These are phyloP conservation scores for Nicotiana attenuata DNA, from an alignment of 257 asterid species.

Conservation along the genomic window DNA sequence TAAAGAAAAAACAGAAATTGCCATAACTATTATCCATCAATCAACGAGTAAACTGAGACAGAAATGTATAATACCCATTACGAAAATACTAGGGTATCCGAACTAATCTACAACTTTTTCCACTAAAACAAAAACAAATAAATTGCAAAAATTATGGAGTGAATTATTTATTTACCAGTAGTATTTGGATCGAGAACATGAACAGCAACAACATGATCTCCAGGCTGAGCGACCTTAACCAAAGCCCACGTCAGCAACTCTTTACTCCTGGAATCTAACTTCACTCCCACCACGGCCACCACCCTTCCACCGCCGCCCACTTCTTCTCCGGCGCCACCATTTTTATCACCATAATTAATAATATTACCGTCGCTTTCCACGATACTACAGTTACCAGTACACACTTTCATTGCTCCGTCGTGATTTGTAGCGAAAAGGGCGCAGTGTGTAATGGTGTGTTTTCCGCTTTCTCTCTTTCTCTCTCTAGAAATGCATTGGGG, in stretches of 20 bases:
- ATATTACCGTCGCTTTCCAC: neutral
- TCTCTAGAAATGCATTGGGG: neutral
- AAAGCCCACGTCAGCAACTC: conserved; percentile 87
- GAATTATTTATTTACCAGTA: conserved; percentile 33
- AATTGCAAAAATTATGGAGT: too few species aligned
- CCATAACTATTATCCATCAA: neutral
- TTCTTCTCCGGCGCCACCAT: conserved; percentile 19
- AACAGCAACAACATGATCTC: conserved; percentile 79
- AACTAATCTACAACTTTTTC: neutral
- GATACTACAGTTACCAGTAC: neutral
- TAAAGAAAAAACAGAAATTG: neutral
- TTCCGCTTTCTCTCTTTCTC: neutral
- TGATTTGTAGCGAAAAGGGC: neutral
- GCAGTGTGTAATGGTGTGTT: neutral
- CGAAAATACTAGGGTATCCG: neutral
- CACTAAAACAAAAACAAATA: neutral
- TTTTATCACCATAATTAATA: neutral
- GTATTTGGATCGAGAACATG: conserved; percentile 60
- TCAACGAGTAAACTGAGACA: neutral
- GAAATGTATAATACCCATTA: neutral
- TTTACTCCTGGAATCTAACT: conserved; percentile 60
- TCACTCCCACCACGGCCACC: conserved; percentile 79
- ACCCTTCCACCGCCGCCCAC: conserved; percentile 25
- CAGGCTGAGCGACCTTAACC: conserved; percentile 73
- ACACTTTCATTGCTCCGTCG: neutral